Evolutionary conservation across 164 flowering plant species (phyloP), one percentile per base, ranked within the genome.

Genomic region (Platanus orientalis): DNA sequence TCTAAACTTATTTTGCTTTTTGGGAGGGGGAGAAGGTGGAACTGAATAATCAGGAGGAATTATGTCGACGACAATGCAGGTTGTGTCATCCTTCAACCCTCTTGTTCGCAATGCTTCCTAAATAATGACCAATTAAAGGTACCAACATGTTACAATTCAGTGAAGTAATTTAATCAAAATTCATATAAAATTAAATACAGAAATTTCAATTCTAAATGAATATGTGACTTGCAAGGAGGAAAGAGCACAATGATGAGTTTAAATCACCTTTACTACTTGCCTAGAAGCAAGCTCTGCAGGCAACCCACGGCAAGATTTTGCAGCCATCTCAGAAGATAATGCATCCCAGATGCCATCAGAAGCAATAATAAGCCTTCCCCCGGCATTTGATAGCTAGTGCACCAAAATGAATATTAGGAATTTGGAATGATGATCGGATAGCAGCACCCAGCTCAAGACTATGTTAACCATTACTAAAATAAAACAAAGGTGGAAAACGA

Each of bases 301-400:
- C n/a, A n/a, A n/a, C n/a, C n/a, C n/a, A n/a, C n/a, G n/a, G n/a
- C n/a, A n/a, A n/a, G n/a, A n/a, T n/a, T n/a, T n/a, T n/a, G n/a
- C n/a, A n/a, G n/a, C n/a, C n/a, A n/a, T n/a, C n/a, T n/a, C n/a
- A n/a, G n/a, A n/a, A n/a, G n/a, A n/a, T n/a, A n/a, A n/a, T n/a
- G n/a, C n/a, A n/a, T n/a, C n/a, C n/a, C 97, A 91, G 83, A 30
- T n/a, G n/a, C 96, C 97, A 83, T 91, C 97, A 28, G 97, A 90
- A 60, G 95, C 91, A 50, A 90, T 79, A 65, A 90, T 84, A 40
- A 90, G 92, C 76, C 97, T 84, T 53, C 97, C 97, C 54, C 95
- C 97, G 3, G 69, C 82, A 71, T 61, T 82, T 65, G 95, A 85
- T 62, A 90, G 78, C 97, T 90, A 62, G 45, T 68, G 48, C 26